Conservation (phyloP, 495 filamentous ascomycete genomes). For the Hypoxylon subgilvum region DNA sequence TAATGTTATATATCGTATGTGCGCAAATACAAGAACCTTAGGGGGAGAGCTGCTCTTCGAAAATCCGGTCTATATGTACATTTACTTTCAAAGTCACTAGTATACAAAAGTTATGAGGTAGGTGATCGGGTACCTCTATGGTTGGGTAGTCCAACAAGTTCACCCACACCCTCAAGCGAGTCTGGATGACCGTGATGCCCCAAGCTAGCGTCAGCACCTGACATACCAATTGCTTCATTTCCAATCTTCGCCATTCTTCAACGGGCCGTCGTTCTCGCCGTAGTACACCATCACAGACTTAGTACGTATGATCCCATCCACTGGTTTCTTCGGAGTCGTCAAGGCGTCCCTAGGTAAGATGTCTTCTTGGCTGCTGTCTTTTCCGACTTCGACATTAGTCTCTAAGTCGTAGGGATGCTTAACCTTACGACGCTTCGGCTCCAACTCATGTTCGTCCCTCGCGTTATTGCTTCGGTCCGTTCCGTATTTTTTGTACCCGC, state of each 20-base stretch:
- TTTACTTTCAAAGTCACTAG: too few relatives aligned
- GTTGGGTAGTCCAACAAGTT: too few relatives aligned
- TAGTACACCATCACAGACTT: conserved; percentile 4
- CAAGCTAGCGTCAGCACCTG: not conserved
- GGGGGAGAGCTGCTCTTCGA: too few relatives aligned
- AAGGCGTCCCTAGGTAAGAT: not conserved
- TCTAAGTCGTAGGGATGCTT: conserved; percentile 8
- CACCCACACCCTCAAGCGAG: too few relatives aligned
- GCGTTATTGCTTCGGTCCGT: not conserved
- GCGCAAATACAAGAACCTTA: too few relatives aligned
- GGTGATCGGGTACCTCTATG: too few relatives aligned
- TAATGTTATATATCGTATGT: too few relatives aligned
- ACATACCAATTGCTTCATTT: conserved; percentile 3
- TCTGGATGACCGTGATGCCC: not conserved
- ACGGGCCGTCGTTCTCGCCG: not conserved
- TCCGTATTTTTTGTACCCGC: conserved; percentile 29
- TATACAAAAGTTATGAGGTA: too few relatives aligned
- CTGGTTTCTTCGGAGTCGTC: not conserved
- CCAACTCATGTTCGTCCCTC: not conserved
- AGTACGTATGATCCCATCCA: conserved; percentile 1
- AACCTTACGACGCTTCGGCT: not conserved
- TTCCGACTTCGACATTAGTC: not conserved
- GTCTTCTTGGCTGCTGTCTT: conserved; percentile 4
- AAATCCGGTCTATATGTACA: too few relatives aligned
- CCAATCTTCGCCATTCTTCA: conserved; percentile 45